Evolutionary conservation across 768 basidiomycete genomes (phyloP).

Genomic region (Xerocomellus intermedius): DNA sequence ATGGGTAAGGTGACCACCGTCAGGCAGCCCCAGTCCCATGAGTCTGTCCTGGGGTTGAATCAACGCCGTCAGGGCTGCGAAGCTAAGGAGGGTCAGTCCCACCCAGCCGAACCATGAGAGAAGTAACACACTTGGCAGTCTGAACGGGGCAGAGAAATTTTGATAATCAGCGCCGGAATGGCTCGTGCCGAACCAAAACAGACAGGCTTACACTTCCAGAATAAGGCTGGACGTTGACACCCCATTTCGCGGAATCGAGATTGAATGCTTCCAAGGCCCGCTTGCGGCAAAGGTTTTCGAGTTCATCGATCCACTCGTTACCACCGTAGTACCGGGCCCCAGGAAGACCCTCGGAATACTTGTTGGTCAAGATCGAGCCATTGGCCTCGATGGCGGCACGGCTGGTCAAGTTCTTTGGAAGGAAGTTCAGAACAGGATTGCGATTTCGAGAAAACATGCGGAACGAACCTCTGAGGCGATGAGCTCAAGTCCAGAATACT

Average conservation of each 20-base stretch:
- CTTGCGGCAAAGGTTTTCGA: conserved; percentile 91
- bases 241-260: conserved; percentile 91
- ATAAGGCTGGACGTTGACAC: conserved; percentile 99
- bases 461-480: conserved; percentile 91
- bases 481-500: conserved; percentile 96
- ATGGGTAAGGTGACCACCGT: conserved; percentile 96
- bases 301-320: conserved; percentile 96
- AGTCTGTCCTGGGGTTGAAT: conserved; percentile 96
- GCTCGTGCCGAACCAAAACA: not conserved
- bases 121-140: conserved; percentile 78
- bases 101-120: not conserved
- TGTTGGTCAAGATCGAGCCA: conserved; percentile 98
- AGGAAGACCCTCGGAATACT: conserved; percentile 99
- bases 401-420: conserved; percentile 86
- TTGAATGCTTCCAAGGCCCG: conserved; percentile 95
- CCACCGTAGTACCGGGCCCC: conserved; percentile 95
- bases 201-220: conserved; percentile 75
- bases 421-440: not conserved
- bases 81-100: conserved; percentile 50
- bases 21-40: conserved; percentile 98
- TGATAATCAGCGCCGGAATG: conserved; percentile 11
- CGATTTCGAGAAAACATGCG: not conserved
- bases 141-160: conserved; percentile 28
- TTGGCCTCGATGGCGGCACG: conserved; percentile 96
- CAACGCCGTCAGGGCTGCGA: conserved; percentile 93